Base-by-base conservation (phyloP, 495 filamentous ascomycete genomes). In the Penicillium tannophilum region DNA sequence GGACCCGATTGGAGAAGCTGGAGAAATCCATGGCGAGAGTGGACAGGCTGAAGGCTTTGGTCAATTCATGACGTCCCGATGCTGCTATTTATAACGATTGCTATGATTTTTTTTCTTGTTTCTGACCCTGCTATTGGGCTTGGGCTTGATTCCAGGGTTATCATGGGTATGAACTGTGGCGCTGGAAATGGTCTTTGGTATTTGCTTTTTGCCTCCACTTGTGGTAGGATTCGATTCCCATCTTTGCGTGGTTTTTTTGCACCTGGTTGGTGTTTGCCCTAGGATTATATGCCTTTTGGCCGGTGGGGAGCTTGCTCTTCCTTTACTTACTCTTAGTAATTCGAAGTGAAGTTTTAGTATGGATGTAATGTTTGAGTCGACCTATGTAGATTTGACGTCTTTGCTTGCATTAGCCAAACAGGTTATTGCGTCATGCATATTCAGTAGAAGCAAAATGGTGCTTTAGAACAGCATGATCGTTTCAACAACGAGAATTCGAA, bases 1-100 rank as follows among this genome's bases (percentile, higher is more conserved):
- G 83, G 59, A 80, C 79, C 52, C 71, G 89, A 53, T 65, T 96
- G 42, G 93, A 93, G 60, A 70, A 80, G 68, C 65, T 96, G 65
- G 91, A 97, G 75, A 79, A 81, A 45, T 91, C 93, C 51, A 84
- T 98, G 71, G 84, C 84, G 56, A 77, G 90, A 59, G 72, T 94
- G 50, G 91, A 96, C 72, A 74, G 82, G 26, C 86, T 93, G 45
- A 83, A 92, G 62, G 82, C 83, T 50, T 77, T 92, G 72, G 89
- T 97, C 62, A 88, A 64, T 55, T 42, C 42, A 23, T 63, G 30
- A 56, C 12, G 45, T 7, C 20, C 2, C 35, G 4, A 10, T 9
- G 16, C 51, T 26, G 19, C 16, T 50, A 28, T 39, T 63, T 60
- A 31, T 70, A 49, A 70, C 51, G 67, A 70, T 47, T 54, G 57